Base-by-base conservation (phyloP, 2,329 filamentous ascomycete species). In the Botrytis sinoallii region DNA sequence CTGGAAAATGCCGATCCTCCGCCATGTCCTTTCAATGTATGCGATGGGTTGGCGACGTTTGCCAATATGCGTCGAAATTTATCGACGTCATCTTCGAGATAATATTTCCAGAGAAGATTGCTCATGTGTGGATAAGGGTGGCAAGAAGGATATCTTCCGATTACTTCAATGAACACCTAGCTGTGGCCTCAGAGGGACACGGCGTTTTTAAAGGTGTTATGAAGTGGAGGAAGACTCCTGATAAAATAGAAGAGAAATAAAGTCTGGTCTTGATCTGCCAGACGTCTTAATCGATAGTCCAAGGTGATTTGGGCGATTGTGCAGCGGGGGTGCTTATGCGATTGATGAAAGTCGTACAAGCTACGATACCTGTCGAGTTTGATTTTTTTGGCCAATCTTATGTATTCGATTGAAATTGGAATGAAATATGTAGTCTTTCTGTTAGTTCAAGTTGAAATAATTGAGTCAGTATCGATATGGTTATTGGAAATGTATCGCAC, bases 61-160 rank as follows among this genome's bases (percentile, higher is more conserved):
- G 91, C 91, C 88, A 99, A 88, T 82, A 97, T 89, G 86, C 92
- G 92, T 85, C 93, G 92, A 88, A 99, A 98, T 82, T 86, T 90
- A 83, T 97, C 95, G 90, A 97, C 92, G 90, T 99, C 94, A 88
- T 98, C 93, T 90, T 98, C 92, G 87, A 97, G 92, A 83, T 95
- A 98, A 83, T 90, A 93, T 88, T 94, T 95, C 95, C 95, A 98
- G 84, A 99, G 90, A 89, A 92, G 89, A 86, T 94, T 92, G 91
- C 93, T 98, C 95, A 98, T 96, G 90, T 90, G 90, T 85, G 82
- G 83, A 79, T 78, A 80, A 76, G 25, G 76, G 76, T 78, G 77
- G 79, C 75, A 76, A 79, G 81, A 80, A 42, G 61, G 60, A 81
- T 81, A 81, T 77, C 77, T 79, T 76, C 79, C 77, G 61, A 64